Conservation (phyloP, 805 yeast species). For the Ogataea nitratoaversa region DNA sequence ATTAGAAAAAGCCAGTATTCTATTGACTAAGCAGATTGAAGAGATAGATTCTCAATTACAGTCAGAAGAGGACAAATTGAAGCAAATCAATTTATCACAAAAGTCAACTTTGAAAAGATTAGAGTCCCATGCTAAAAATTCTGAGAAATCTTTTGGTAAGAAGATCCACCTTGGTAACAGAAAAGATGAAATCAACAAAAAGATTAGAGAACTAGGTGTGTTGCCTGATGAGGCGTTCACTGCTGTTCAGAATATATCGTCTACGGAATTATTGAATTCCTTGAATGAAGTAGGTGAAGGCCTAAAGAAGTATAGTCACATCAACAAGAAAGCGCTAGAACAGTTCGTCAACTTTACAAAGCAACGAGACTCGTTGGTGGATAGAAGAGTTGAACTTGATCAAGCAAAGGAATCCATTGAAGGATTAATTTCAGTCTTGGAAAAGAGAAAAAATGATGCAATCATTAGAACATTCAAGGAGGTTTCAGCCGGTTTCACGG, state of each 20-base stretch:
- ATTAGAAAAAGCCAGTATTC: conserved; percentile 28
- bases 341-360: conserved; percentile 70
- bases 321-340: conserved; percentile 86
- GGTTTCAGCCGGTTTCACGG: conserved; percentile 68
- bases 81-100: conserved; percentile 56
- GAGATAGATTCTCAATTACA: conserved; percentile 29
- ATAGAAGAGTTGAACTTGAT: conserved; percentile 65
- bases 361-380: conserved; percentile 63
- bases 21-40: conserved; percentile 27
- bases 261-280: conserved; percentile 49
- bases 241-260: conserved; percentile 35
- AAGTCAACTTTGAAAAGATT: conserved; percentile 47
- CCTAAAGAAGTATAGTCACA: conserved; percentile 63
- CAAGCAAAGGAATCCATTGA: conserved; percentile 70
- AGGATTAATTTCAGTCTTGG: conserved; percentile 61
- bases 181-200: conserved; percentile 66
- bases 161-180: conserved; percentile 56
- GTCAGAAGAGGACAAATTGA: conserved; percentile 36
- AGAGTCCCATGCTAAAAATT: conserved; percentile 55
- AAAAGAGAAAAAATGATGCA: conserved; percentile 77
- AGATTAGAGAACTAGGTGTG: conserved; percentile 80
- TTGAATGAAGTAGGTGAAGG: conserved; percentile 54
- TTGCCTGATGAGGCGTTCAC: conserved; percentile 81
- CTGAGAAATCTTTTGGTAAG: conserved; percentile 62
- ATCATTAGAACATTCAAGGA: conserved; percentile 72